Conservation (phyloP, 139 green algal genomes). For the Coccomyxa sp. region DNA sequence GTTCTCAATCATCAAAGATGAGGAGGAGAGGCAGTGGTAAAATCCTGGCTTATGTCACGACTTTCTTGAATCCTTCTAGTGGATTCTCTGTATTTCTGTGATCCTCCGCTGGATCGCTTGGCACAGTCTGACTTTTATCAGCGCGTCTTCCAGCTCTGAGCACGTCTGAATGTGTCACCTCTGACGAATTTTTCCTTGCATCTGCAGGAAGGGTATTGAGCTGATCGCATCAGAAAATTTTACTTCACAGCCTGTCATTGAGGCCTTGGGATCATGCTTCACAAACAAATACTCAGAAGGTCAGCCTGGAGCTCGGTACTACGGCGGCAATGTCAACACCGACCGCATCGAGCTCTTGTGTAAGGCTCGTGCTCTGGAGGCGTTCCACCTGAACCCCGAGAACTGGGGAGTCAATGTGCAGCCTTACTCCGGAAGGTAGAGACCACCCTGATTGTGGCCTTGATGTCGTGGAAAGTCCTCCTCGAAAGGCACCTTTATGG, state of each 20-base stretch:
- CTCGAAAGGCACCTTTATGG: neutral
- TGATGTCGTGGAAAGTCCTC: neutral
- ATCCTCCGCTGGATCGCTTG: too few relatives aligned
- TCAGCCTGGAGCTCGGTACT: slow-evolving; percentile 90
- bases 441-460: neutral
- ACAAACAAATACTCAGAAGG: slow-evolving; percentile 99
- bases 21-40: slow-evolving; percentile 90
- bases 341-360: slow-evolving; percentile 74
- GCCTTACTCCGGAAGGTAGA: slow-evolving; percentile 69
- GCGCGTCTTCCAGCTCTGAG: too few relatives aligned
- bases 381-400: slow-evolving; percentile 59
- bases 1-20: slow-evolving; percentile 83
- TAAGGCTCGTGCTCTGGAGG: slow-evolving; percentile 64
- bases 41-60: neutral
- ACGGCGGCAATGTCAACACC: slow-evolving; percentile 95
- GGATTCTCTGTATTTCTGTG: too few relatives aligned
- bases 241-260: slow-evolving; percentile 88
- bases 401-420: slow-evolving; percentile 88
- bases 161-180: too few relatives aligned
- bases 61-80: too few relatives aligned
- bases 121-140: too few relatives aligned
- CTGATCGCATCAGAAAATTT: slow-evolving; percentile 99
- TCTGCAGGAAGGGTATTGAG: slow-evolving; percentile 89
- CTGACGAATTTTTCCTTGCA: too few relatives aligned
- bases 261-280: slow-evolving; percentile 90